A percentile compares a stretch with the other conserved stretches of the same genome.
Conservation (phyloP, 495 filamentous ascomycete genomes). For the Amorphotheca resinae region DNA sequence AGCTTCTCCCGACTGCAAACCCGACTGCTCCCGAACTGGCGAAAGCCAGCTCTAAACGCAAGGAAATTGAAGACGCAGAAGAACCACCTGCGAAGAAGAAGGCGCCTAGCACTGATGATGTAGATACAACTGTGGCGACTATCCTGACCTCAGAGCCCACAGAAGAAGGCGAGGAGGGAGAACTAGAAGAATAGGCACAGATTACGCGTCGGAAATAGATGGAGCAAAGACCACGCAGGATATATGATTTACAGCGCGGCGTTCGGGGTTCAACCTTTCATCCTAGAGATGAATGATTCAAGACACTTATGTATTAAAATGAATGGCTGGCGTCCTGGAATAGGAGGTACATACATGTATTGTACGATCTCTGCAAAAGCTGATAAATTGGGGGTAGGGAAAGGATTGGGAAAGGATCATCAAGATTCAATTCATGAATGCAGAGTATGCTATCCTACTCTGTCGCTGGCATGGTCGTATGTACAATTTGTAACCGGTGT, state of each 20-base stretch:
- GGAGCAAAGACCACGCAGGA: no score
- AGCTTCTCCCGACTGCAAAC: conserved; percentile 9
- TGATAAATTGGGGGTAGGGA: no score
- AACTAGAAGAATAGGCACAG: conserved; percentile 3
- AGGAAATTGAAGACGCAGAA: conserved; percentile 21
- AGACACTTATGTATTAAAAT: not conserved
- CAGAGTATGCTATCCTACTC: no score
- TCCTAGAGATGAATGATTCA: not conserved
- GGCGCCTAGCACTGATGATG: conserved; percentile 7
- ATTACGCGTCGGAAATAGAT: no score
- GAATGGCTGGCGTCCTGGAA: not conserved
- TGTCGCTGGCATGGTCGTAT: no score
- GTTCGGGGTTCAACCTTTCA: not conserved
- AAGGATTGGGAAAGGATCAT: no score
- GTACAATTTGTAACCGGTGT: no score
- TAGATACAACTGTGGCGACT: not conserved
- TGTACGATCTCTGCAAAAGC: no score
- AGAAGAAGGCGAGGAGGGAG: conserved; percentile 9
- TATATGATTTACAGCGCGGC: not conserved
- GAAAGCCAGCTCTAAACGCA: conserved; percentile 16
- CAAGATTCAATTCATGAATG: no score
- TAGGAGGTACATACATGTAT: no score
- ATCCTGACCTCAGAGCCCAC: not conserved
- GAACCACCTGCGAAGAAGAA: conserved; percentile 22
- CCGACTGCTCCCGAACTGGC: conserved; percentile 23